These are phyloP conservation scores for Penicillium sumatraense DNA, from an alignment of 2,329 filamentous ascomycete genomes.

Conservation along the genomic window DNA sequence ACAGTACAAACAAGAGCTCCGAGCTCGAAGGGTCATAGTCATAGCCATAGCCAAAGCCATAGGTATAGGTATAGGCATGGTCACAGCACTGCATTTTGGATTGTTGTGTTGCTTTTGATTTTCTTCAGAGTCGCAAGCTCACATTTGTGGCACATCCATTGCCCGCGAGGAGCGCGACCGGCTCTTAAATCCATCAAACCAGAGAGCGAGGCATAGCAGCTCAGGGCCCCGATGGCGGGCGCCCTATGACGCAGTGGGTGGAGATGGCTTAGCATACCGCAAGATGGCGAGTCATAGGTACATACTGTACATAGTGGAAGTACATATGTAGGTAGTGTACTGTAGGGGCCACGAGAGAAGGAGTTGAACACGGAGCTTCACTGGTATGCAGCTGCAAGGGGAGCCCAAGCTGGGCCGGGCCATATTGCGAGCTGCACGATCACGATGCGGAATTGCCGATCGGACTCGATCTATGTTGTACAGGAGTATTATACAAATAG, in stretches of 20 bases:
- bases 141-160: constrained; percentile 10
- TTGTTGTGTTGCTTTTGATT: background rate
- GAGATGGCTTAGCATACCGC: constrained; percentile 15
- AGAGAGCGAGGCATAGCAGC: constrained; percentile 7
- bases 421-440: constrained; percentile 23
- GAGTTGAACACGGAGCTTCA: constrained; percentile 5
- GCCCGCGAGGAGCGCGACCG: background rate
- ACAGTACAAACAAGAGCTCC: no score
- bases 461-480: constrained; percentile 19
- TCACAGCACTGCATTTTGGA: background rate
- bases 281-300: background rate
- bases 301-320: no score
- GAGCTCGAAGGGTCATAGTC: no score
- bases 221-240: constrained; percentile 9
- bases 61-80: no score
- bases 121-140: constrained; percentile 7
- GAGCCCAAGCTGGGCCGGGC: constrained; percentile 17
- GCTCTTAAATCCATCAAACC: constrained; percentile 22
- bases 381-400: constrained; percentile 29
- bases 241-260: constrained; percentile 29
- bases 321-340: no score
- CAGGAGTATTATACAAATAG: background rate
- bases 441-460: constrained; percentile 21
- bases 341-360: background rate
- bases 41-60: no score